A percentile compares a stretch with the other conserved stretches of the same genome.
These are phyloP conservation scores for Glomus cerebriforme DNA, from an alignment of 192 early-diverging fungal genomes.

Conservation along the genomic window DNA sequence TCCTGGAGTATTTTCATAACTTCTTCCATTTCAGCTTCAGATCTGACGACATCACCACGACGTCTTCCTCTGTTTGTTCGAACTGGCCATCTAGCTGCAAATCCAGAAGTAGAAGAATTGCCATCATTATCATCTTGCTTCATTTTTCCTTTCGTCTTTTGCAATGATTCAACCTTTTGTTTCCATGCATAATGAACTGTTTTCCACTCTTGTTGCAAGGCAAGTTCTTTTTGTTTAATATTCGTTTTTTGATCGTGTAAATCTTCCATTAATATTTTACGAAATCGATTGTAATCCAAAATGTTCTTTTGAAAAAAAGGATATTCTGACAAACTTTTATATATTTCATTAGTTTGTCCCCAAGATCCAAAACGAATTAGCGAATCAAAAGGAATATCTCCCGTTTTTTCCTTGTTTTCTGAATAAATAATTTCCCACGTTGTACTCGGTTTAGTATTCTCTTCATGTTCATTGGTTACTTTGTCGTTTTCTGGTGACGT, in stretches of 20 bases:
- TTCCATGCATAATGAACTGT: constrained; percentile 49
- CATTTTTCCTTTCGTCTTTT: constrained; percentile 40
- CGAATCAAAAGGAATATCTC: not conserved
- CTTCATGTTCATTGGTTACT: not conserved
- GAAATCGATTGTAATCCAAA: constrained; percentile 36
- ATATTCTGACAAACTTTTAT: constrained; percentile 44
- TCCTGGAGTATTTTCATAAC: constrained; percentile 77
- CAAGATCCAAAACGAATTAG: not conserved
- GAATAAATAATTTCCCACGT: not conserved
- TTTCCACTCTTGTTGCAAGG: constrained; percentile 50
- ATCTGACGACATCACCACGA: constrained; percentile 68
- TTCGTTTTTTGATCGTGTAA: constrained; percentile 33
- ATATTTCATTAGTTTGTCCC: constrained; percentile 32
- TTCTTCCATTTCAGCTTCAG: constrained; percentile 76
- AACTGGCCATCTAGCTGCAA: constrained; percentile 11
- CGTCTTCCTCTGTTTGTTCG: constrained; percentile 34
- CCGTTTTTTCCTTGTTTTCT: not conserved
- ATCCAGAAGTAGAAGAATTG: not conserved
- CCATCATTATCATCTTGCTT: constrained; percentile 19
- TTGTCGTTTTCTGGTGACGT: not conserved
- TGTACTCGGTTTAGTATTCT: not conserved
- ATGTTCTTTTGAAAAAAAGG: constrained; percentile 50
- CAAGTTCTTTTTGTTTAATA: constrained; percentile 43
- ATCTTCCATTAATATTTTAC: constrained; percentile 33
- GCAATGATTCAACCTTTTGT: constrained; percentile 46